Evolutionary conservation across 2,329 filamentous ascomycete genomes (phyloP).

Genomic region (Penicillium fuscoglaucum): DNA sequence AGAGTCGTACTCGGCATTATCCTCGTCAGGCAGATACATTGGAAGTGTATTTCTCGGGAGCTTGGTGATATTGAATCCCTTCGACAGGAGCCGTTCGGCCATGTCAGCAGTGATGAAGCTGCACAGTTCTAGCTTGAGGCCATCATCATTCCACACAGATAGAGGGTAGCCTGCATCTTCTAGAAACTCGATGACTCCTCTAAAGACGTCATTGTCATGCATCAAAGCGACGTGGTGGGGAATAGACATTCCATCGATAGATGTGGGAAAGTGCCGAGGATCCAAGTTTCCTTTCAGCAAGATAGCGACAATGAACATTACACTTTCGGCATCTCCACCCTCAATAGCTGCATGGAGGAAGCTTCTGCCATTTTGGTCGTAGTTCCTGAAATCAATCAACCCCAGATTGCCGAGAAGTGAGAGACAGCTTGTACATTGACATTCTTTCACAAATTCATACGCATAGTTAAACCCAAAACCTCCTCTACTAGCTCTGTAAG

Average conservation of each 20-base stretch:
- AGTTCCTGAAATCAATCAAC: not conserved
- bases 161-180: not conserved
- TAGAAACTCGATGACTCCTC: not conserved
- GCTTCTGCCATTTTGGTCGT: conserved; percentile 1
- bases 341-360: conserved; percentile 2
- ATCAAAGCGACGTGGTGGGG: conserved; percentile 5
- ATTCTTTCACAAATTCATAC: not conserved
- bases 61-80: conserved; percentile 4
- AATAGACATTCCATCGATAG: conserved; percentile 2
- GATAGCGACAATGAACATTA: not conserved
- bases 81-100: conserved; percentile 3
- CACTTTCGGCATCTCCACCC: not conserved
- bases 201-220: not conserved
- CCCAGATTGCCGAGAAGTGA: not conserved
- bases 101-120: not conserved
- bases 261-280: conserved; percentile 4
- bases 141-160: conserved; percentile 6
- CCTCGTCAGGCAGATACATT: not conserved
- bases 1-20: not conserved
- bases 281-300: not conserved
- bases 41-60: conserved; percentile 6
- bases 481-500: not conserved
- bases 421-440: not conserved
- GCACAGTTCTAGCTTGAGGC: conserved; percentile 3
- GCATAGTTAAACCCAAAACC: not conserved